Percentiles rank a stretch among this genome's conserved stretches.
Evolutionary conservation across 179 eudicot genomes (phyloP).

Genomic region (Nepenthes alata): DNA sequence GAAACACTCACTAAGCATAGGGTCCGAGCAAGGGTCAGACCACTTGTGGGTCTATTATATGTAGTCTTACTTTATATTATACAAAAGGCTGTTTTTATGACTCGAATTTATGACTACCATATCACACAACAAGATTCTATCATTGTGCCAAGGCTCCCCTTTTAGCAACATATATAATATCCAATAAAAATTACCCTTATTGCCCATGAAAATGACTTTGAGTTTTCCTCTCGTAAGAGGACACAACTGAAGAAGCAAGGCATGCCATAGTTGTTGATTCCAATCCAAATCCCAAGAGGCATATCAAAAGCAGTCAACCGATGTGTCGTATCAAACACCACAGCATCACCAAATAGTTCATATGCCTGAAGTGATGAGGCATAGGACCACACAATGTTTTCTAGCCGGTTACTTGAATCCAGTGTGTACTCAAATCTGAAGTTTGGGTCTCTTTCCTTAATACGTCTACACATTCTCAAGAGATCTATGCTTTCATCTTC

Average conservation of each 20-base stretch:
- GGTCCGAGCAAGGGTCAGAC: too few species aligned
- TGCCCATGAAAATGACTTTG: conserved; percentile 82
- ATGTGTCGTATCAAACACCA: conserved; percentile 88
- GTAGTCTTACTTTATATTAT: too few species aligned
- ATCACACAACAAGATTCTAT: background rate
- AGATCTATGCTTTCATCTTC: conserved; percentile 76
- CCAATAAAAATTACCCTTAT: conserved; percentile 48
- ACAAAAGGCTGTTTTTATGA: too few species aligned
- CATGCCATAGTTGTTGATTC: conserved; percentile 92
- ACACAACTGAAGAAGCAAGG: conserved; percentile 93
- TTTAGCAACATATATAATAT: background rate
- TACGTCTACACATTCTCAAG: conserved; percentile 72
- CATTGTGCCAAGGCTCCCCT: too few species aligned
- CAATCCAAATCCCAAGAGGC: conserved; percentile 96
- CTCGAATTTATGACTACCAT: too few species aligned
- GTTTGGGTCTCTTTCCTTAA: conserved; percentile 70
- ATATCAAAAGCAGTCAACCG: conserved; percentile 80
- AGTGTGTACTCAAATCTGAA: conserved; percentile 65
- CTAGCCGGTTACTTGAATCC: conserved; percentile 64
- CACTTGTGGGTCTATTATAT: too few species aligned
- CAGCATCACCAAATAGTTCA: conserved; percentile 82
- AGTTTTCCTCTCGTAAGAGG: conserved; percentile 72
- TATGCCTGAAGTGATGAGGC: conserved; percentile 72
- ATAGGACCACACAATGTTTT: conserved; percentile 93
- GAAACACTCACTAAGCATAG: too few species aligned